A percentile compares a stretch with the other conserved stretches of the same genome.
These are phyloP conservation scores for Ceratobasidium sp. DNA, from an alignment of 1,284 basidiomycete species.

Conservation along the genomic window DNA sequence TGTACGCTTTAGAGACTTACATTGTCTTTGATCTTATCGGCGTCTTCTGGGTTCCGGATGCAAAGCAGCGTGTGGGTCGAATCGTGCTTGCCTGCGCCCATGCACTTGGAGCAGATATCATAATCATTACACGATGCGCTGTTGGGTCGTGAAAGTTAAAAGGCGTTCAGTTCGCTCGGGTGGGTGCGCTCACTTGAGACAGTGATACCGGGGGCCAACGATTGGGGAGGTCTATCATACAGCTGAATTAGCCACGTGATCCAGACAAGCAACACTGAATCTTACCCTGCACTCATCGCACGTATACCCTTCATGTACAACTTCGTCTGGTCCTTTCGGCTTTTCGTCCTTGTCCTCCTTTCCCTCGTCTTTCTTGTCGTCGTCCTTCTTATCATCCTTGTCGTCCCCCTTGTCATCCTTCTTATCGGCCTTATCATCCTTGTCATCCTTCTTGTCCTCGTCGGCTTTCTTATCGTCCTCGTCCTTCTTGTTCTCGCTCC, in stretches of 20 bases:
- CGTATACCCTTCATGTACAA: background rate
- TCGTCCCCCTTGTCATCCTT: background rate
- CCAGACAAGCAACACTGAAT: background rate
- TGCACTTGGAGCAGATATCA: slow-evolving; percentile 45
- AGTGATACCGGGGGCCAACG: slow-evolving; percentile 45
- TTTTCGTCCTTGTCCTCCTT: background rate
- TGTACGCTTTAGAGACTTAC: background rate
- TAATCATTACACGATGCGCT: slow-evolving; percentile 43
- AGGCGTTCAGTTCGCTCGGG: background rate
- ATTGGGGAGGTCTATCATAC: slow-evolving; percentile 28
- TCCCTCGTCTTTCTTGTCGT: slow-evolving; percentile 12
- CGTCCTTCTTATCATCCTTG: background rate
- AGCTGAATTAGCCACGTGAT: background rate
- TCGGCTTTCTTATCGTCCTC: background rate
- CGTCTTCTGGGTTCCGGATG: slow-evolving; percentile 40
- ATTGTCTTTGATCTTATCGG: background rate
- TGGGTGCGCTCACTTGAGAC: slow-evolving; percentile 32
- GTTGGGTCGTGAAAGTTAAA: background rate
- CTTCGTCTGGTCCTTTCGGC: slow-evolving; percentile 14
- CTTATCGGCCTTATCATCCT: slow-evolving; percentile 24
- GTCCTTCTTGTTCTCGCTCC: slow-evolving; percentile 18
- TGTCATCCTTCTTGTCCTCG: background rate
- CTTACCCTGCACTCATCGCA: slow-evolving; percentile 46
- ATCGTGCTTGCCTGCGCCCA: slow-evolving; percentile 38
- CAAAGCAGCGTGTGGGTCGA: slow-evolving; percentile 39